Evolutionary conservation across 108 stramenopile species (phyloP).

Genomic region (Conticribra guillardii): DNA sequence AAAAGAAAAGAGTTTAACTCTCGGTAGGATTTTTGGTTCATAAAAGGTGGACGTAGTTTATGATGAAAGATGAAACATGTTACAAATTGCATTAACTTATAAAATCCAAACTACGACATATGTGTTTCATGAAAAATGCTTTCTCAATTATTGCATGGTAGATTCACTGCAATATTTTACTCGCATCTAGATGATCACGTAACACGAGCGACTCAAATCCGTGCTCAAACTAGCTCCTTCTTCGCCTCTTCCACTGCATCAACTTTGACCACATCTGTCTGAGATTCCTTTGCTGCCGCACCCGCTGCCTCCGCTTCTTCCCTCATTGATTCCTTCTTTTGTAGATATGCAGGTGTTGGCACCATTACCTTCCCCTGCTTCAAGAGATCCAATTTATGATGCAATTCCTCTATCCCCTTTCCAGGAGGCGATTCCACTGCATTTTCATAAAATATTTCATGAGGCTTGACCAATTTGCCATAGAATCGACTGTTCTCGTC

Average conservation of each 20-base stretch:
- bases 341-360: background rate
- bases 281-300: background rate
- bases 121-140: too few species aligned
- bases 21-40: background rate
- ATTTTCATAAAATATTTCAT: constrained; percentile 48
- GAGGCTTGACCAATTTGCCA: constrained; percentile 41
- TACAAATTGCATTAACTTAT: too few species aligned
- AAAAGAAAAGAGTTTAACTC: background rate
- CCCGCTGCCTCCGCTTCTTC: constrained; percentile 25
- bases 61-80: too few species aligned
- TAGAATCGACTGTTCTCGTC: constrained; percentile 78
- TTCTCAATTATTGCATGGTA: too few species aligned
- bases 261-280: constrained; percentile 32
- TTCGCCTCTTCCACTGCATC: constrained; percentile 25
- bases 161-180: too few species aligned
- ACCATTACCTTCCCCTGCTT: constrained; percentile 27
- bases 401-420: constrained; percentile 33
- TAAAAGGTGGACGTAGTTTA: too few species aligned
- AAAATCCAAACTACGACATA: too few species aligned
- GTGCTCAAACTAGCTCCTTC: constrained; percentile 21
- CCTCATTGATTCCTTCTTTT: constrained; percentile 14
- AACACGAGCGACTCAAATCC: too few species aligned
- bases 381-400: constrained; percentile 36
- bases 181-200: too few species aligned
- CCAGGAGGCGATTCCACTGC: constrained; percentile 47